Evolutionary conservation across 2,329 filamentous ascomycete genomes (phyloP).

Genomic region (Aspergillus intermedius): DNA sequence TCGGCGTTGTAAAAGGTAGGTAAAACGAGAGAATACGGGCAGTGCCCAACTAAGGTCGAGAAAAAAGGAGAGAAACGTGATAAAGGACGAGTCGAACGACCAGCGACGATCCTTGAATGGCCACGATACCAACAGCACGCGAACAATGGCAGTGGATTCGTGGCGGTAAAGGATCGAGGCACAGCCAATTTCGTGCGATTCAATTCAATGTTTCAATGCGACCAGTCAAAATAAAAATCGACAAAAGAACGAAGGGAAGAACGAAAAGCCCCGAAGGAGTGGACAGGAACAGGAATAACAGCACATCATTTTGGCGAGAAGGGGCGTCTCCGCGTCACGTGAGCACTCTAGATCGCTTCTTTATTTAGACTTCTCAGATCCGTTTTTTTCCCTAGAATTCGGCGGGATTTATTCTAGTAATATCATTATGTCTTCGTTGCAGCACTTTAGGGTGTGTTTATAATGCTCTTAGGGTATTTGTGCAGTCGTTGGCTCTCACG

Average conservation of each 20-base stretch:
- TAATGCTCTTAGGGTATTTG: not conserved
- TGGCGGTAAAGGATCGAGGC: not conserved
- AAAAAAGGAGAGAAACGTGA: not conserved
- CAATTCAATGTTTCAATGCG: not conserved
- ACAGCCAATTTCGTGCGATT: not conserved
- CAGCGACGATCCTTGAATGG: too few relatives aligned
- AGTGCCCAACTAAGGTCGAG: not conserved
- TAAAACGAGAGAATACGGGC: not conserved
- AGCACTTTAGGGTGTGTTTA: not conserved
- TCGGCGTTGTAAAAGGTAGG: not conserved
- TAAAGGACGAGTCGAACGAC: too few relatives aligned
- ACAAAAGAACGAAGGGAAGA: conserved; percentile 1
- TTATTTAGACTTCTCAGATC: too few relatives aligned
- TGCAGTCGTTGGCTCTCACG: too few relatives aligned
- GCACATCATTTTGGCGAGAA: not conserved
- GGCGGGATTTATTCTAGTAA: too few relatives aligned
- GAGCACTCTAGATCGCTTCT: not conserved
- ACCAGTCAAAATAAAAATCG: not conserved
- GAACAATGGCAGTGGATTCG: too few relatives aligned
- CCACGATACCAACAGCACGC: too few relatives aligned
- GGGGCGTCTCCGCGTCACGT: not conserved
- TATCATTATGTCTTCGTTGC: too few relatives aligned
- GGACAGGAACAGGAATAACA: not conserved
- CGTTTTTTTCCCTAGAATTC: too few relatives aligned
- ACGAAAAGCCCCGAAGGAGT: not conserved